Percentiles rank a stretch among this genome's conserved stretches.
Conservation (phyloP, 2,329 filamentous ascomycete genomes). For the Alternaria sp. region DNA sequence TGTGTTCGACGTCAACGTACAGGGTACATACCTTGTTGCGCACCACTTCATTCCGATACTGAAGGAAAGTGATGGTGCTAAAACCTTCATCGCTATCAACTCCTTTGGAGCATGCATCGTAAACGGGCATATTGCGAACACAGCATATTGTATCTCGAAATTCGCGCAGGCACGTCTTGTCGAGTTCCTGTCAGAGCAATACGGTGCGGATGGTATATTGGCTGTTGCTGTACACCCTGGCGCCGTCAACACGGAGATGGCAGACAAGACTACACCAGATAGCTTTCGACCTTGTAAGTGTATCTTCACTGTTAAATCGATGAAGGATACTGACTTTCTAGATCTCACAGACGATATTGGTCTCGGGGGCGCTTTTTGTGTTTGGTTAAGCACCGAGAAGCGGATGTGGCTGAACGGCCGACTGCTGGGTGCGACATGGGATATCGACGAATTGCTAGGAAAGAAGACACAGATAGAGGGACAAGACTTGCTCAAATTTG, state of each 20-base stretch:
- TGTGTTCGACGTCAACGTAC: slow-evolving; percentile 50
- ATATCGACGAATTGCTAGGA: slow-evolving; percentile 38
- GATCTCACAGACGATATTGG: slow-evolving; percentile 41
- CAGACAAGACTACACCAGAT: slow-evolving; percentile 33
- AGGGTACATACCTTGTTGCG: slow-evolving; percentile 50
- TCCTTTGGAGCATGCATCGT: slow-evolving; percentile 49
- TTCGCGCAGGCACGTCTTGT: slow-evolving; percentile 41
- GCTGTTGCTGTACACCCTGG: slow-evolving; percentile 44
- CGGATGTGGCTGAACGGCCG: slow-evolving; percentile 44
- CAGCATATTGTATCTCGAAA: slow-evolving; percentile 42
- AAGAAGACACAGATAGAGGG: slow-evolving; percentile 33
- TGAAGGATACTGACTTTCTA: slow-evolving; percentile 11
- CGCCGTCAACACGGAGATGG: slow-evolving; percentile 43
- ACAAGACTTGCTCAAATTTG: slow-evolving; percentile 41
- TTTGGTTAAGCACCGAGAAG: slow-evolving; percentile 44
- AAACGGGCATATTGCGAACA: slow-evolving; percentile 53
- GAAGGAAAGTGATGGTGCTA: slow-evolving; percentile 26
- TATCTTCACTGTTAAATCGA: not conserved
- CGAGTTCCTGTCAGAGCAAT: slow-evolving; percentile 39
- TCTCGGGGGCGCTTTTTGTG: slow-evolving; percentile 45
- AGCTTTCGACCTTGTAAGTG: slow-evolving; percentile 38
- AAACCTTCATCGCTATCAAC: slow-evolving; percentile 37
- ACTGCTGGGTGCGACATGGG: slow-evolving; percentile 41
- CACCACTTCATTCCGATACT: slow-evolving; percentile 49
- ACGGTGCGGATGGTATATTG: slow-evolving; percentile 31